A percentile compares a stretch with the other conserved stretches of the same genome.
Evolutionary conservation across 2,329 filamentous ascomycete genomes (phyloP).

Genomic region (Juglanconis oblonga): DNA sequence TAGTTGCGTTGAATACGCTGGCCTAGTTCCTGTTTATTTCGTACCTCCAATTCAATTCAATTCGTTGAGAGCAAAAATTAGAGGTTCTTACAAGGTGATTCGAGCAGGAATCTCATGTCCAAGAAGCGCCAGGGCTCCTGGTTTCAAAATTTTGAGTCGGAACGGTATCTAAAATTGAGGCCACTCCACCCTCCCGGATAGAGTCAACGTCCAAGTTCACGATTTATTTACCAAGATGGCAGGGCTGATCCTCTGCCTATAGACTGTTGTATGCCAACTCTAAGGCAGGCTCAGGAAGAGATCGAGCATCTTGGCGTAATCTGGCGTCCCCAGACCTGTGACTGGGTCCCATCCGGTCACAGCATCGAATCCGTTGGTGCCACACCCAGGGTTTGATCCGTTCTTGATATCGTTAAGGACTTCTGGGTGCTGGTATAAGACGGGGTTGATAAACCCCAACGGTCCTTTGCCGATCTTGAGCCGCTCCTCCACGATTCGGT

Average conservation of each 20-base stretch:
- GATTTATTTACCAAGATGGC: too few species aligned
- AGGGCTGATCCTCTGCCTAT: neutral
- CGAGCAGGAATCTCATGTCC: too few species aligned
- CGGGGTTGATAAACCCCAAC: conserved; percentile 34
- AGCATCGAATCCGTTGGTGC: conserved; percentile 28
- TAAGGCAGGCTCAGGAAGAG: conserved; percentile 20
- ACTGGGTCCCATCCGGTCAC: conserved; percentile 27
- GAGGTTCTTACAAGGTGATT: too few species aligned
- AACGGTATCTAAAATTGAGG: too few species aligned
- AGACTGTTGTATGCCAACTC: neutral
- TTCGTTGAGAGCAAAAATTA: neutral
- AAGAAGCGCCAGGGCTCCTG: too few species aligned
- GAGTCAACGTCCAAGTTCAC: too few species aligned
- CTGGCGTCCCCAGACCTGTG: conserved; percentile 24
- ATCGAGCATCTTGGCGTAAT: conserved; percentile 22
- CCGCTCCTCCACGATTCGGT: conserved; percentile 61
- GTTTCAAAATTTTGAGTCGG: too few species aligned
- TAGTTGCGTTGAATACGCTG: neutral
- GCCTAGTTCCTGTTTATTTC: neutral
- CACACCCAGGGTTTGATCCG: conserved; percentile 30
- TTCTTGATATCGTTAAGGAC: conserved; percentile 29
- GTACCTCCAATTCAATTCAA: neutral
- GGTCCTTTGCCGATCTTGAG: conserved; percentile 43
- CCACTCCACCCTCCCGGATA: too few species aligned
- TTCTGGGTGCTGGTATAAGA: conserved; percentile 28